These are phyloP conservation scores for Neurospora sp. DNA, from an alignment of 495 filamentous ascomycete species.

Conservation along the genomic window DNA sequence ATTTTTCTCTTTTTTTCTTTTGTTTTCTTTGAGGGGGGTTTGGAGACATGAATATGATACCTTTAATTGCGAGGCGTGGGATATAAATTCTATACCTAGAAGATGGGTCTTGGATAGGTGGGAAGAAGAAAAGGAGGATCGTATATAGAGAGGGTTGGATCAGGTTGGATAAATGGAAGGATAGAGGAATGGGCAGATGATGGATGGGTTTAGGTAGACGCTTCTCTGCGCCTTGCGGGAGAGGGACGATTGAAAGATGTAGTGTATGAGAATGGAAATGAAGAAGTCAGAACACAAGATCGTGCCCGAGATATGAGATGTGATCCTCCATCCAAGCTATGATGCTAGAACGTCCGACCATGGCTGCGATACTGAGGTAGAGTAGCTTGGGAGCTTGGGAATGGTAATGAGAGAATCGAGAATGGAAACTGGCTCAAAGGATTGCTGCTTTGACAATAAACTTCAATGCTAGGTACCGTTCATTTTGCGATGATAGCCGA, in stretches of 20 bases:
- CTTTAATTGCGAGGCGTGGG: not conserved
- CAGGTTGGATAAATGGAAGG: too few species aligned
- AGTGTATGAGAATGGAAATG: not conserved
- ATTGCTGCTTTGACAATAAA: too few species aligned
- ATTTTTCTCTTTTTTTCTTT: not conserved
- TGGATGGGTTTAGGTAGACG: not conserved
- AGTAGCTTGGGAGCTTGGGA: too few species aligned
- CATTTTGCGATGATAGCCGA: not conserved
- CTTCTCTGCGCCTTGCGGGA: not conserved
- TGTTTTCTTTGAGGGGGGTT: not conserved
- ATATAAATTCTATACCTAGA: not conserved
- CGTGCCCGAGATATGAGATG: not conserved
- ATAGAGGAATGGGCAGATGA: not conserved
- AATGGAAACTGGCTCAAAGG: too few species aligned
- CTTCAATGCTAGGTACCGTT: not conserved
- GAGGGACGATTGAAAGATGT: not conserved
- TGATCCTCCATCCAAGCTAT: too few species aligned
- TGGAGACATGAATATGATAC: not conserved
- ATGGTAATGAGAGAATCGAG: too few species aligned
- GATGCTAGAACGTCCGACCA: too few species aligned
- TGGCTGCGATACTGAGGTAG: too few species aligned
- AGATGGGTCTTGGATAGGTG: not conserved
- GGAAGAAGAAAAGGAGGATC: not conserved
- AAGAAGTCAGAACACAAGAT: not conserved
- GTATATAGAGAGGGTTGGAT: not conserved